phyloP scores from a whole-genome alignment of 352 stramenopile genomes.

The Phytopythium litorale region DNA sequence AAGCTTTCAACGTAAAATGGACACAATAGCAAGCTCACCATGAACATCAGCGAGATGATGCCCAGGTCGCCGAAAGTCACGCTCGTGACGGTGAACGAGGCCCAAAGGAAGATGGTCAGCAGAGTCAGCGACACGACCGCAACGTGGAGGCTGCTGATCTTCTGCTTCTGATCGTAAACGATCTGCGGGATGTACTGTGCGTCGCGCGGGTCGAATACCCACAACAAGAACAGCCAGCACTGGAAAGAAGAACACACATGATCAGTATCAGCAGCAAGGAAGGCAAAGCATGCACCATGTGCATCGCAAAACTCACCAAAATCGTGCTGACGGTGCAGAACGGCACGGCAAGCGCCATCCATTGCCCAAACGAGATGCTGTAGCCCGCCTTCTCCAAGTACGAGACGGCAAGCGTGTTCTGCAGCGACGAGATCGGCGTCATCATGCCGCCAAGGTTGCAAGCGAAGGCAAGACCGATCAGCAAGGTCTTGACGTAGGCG shows the following conservation, averaged over 20 bases:
- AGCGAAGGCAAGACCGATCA: slow-evolving; percentile 91
- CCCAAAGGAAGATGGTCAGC: slow-evolving; percentile 89
- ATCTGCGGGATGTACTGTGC: slow-evolving; percentile 91
- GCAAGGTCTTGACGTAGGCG: slow-evolving; percentile 87
- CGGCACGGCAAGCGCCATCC: slow-evolving; percentile 87
- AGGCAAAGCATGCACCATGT: neutral
- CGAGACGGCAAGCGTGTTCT: slow-evolving; percentile 85
- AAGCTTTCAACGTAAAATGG: neutral
- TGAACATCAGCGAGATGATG: slow-evolving; percentile 91
- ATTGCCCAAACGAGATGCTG: slow-evolving; percentile 87
- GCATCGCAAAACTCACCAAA: slow-evolving; percentile 40
- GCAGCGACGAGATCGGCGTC: slow-evolving; percentile 90
- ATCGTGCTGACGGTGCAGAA: slow-evolving; percentile 88
- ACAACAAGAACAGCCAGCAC: slow-evolving; percentile 89
- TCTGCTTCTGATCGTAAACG: slow-evolving; percentile 89
- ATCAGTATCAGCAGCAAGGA: neutral
- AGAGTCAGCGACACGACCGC: slow-evolving; percentile 89
- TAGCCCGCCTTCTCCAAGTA: slow-evolving; percentile 87
- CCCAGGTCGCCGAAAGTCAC: slow-evolving; percentile 89
- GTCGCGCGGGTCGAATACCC: slow-evolving; percentile 84
- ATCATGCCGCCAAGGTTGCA: slow-evolving; percentile 94
- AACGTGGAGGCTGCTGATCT: slow-evolving; percentile 85
- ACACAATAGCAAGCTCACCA: slow-evolving; percentile 35
- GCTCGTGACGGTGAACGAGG: slow-evolving; percentile 82
- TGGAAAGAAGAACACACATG: slow-evolving; percentile 12